Evolutionary conservation across 2,329 filamentous ascomycete species (phyloP).

Genomic region (Colletotrichum spinosum): DNA sequence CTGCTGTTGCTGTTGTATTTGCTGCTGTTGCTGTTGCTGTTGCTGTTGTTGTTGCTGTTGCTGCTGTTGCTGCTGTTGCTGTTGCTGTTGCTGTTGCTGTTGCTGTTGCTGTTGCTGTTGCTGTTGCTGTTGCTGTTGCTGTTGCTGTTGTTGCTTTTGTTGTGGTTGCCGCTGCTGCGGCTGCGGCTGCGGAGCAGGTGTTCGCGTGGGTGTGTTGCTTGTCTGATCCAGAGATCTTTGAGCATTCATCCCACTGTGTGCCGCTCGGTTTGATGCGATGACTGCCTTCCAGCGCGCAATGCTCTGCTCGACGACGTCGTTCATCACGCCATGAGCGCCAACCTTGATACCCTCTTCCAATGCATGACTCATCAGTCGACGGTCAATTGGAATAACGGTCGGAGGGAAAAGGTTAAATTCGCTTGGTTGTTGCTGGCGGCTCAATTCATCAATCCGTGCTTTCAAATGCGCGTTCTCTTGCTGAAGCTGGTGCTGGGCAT

Average conservation of each 20-base stretch:
- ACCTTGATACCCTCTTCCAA: slow-evolving; percentile 57
- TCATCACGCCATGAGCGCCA: slow-evolving; percentile 54
- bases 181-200: slow-evolving; percentile 37
- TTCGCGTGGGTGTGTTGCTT: slow-evolving; percentile 36
- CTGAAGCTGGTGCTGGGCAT: slow-evolving; percentile 60
- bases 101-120: slow-evolving; percentile 45
- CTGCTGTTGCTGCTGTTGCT: slow-evolving; percentile 44
- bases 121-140: slow-evolving; percentile 48
- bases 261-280: slow-evolving; percentile 62
- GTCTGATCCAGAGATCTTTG: slow-evolving; percentile 61
- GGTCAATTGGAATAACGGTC: slow-evolving; percentile 63
- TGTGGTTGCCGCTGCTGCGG: slow-evolving; percentile 14
- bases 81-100: slow-evolving; percentile 48
- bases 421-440: slow-evolving; percentile 68
- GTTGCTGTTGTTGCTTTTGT: slow-evolving; percentile 40
- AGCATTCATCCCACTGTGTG: slow-evolving; percentile 57
- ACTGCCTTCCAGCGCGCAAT: slow-evolving; percentile 74
- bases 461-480: slow-evolving; percentile 70
- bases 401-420: slow-evolving; percentile 68
- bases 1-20: slow-evolving; percentile 38
- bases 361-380: slow-evolving; percentile 59
- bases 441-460: slow-evolving; percentile 69
- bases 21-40: slow-evolving; percentile 15
- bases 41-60: slow-evolving; percentile 38
- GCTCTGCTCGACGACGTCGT: slow-evolving; percentile 62